Evolutionary conservation across 768 basidiomycete species (phyloP).

Genomic region (Suillus brevipes): DNA sequence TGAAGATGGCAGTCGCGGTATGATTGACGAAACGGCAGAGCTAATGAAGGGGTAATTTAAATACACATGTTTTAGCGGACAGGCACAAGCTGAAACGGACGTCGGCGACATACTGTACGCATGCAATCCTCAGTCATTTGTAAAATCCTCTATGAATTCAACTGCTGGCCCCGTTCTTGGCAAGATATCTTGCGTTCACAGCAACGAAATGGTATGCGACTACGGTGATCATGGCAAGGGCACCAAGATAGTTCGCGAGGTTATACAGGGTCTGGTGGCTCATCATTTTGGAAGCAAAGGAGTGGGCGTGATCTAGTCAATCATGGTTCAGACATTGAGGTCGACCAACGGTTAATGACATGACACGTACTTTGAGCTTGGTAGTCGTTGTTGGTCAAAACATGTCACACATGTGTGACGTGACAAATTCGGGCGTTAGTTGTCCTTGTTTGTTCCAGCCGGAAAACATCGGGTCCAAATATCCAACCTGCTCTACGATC

Average conservation of each 20-base stretch:
- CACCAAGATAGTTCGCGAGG: conserved; percentile 80
- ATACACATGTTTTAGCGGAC: background rate
- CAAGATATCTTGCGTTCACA: conserved; percentile 66
- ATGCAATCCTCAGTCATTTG: background rate
- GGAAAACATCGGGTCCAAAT: conserved; percentile 29
- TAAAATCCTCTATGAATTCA: background rate
- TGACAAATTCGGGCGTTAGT: conserved; percentile 19
- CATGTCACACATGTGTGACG: background rate
- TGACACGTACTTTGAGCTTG: conserved; percentile 18
- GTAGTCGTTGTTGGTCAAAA: conserved; percentile 5
- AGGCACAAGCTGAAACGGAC: background rate
- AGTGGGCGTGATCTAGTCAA: conserved; percentile 7
- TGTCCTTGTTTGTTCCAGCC: conserved; percentile 35
- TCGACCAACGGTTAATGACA: background rate
- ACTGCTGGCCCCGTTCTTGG: conserved; percentile 24
- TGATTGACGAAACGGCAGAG: background rate
- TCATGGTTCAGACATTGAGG: background rate
- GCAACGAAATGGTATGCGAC: conserved; percentile 90
- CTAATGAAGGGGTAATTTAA: background rate
- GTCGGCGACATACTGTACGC: background rate
- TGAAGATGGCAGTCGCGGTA: background rate
- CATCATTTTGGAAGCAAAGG: conserved; percentile 55
- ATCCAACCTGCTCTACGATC: background rate
- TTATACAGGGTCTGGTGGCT: conserved; percentile 76
- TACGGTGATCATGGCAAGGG: conserved; percentile 83